Evolutionary conservation across 1,284 basidiomycete genomes (phyloP), one percentile per base, ranked within the genome.

Genomic region (Agroathelia rolfsii): DNA sequence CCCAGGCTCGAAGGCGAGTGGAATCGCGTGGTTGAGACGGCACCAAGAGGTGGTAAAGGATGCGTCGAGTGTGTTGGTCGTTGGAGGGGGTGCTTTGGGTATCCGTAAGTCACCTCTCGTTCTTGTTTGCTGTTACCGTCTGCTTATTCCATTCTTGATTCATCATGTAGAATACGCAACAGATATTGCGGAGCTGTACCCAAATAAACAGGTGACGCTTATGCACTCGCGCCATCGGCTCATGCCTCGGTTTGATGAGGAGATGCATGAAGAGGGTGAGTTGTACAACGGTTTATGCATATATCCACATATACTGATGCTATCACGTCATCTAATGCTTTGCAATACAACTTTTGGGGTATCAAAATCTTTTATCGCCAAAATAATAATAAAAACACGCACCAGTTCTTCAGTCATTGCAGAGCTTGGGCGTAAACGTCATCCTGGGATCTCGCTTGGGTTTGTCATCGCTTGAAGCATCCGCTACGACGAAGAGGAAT

Each of bases 121-220:
- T 39, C 12, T 14, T 12, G 24, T 17, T 13, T 18, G 2, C 11
- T 30, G 15, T 7, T 50, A 12, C 9, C 26, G 12, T 25, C 17
- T 30, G 27, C 19, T 16, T 13, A 23, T 27, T 26, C 6, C 3
- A 30, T 7, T 14, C 6, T 11, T 36, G 7, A 50, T 35, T 10
- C 18, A 22, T 15, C 10, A 13, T 22, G 23, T 41, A 74, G 66
- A 84, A 50, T 76, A 76, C 43, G 76, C 79, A 1, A 70, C 74
- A 2, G 81, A 85, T 48, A 74, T 83, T 41, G 71, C 70, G 19
- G 69, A 70, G 9, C 46, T 75, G 11, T 66, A 73, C 43, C 76
- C 76, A 0, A 47, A 52, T 17, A 77, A 76, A 47, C 48, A 53
- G 2, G 69, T 84, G 2, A 80, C 77, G 0, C 59, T 84, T n/a